phyloP scores from a whole-genome alignment of 2,329 filamentous ascomycete species.

The Verticillium dahliae region DNA sequence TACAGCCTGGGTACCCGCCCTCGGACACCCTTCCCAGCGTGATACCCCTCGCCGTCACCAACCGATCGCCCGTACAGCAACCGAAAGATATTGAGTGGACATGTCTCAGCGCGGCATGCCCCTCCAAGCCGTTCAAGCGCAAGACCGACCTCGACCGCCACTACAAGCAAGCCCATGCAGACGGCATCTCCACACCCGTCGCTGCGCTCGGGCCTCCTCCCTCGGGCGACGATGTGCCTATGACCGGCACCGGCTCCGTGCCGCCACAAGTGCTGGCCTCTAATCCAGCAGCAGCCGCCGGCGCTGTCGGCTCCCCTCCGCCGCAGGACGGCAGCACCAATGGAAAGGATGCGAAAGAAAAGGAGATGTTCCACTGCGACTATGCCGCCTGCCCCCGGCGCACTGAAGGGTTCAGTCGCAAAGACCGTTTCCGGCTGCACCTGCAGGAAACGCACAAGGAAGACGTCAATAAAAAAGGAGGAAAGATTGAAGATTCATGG shows the following conservation, averaged over 20 bases:
- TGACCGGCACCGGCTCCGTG: constrained; percentile 5
- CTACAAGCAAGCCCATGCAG: constrained; percentile 39
- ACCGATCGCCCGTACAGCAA: constrained; percentile 8
- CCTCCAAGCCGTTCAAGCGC: constrained; percentile 39
- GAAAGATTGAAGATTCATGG: constrained; percentile 29
- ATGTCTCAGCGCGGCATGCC: constrained; percentile 35
- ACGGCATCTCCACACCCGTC: constrained; percentile 8
- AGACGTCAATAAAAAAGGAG: constrained; percentile 40
- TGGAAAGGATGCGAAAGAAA: constrained; percentile 22
- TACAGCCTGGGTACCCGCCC: constrained; percentile 7
- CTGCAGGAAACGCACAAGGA: constrained; percentile 49
- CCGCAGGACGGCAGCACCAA: constrained; percentile 4
- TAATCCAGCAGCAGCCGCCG: background rate
- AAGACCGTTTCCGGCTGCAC: constrained; percentile 52
- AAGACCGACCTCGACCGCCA: constrained; percentile 49
- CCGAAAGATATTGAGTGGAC: constrained; percentile 9
- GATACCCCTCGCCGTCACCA: constrained; percentile 8
- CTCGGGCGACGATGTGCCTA: constrained; percentile 1
- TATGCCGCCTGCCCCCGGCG: constrained; percentile 40
- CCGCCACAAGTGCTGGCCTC: background rate
- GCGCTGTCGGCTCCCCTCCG: background rate
- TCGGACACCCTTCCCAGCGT: constrained; percentile 6
- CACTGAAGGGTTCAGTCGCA: constrained; percentile 40
- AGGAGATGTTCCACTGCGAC: constrained; percentile 41
- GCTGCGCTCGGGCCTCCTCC: background rate